Base-by-base conservation (phyloP, 176 grass and related monocot genomes). In the Secale cereale region DNA sequence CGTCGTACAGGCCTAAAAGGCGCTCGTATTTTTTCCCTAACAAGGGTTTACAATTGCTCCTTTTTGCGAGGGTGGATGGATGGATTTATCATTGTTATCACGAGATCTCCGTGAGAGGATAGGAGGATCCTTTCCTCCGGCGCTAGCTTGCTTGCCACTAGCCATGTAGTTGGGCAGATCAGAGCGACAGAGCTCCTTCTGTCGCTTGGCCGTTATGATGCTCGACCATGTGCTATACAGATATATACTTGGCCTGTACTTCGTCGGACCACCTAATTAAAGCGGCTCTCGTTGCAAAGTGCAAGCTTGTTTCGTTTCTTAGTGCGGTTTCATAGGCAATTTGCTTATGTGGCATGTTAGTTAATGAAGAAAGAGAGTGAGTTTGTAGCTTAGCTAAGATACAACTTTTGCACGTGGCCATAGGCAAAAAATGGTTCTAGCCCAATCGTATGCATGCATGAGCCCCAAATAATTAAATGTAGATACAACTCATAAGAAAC, bases 1-100 rank as follows among this genome's bases (percentile, higher is more conserved):
- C 7, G 48, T 90, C 78, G 83, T 90, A 71, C 63, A 90, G 62
- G 9, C 43, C 72, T 28, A 52, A 82, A 82, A 60, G 63, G 26
- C 2, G 6, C 20, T 23, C 65, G 14, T 67, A 46, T 40, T 2
- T 31, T 76, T 57, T 27, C 59, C 29, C 43, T 46, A 8, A 16
- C 19, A 31, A 57, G 65, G 78, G 71, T 52, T 71, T 81, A 72
- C 27, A 48, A 72, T 63, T 62, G 28, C 10, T 70, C 19, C 52
- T 57, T 56, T 52, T 56, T 36, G 32, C 66, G 9, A 2, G 0
- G 62, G 6, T 65, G 62, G 61, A 15, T 36, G 31, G 27, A 6
- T 25, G 69, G 40, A 3, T 45, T 48, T 48, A 74, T 29, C 25
- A 74, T 10, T 74, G 41, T 74, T 20, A 26, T 61, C 27, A 77